Percentiles rank a stretch among this genome's conserved stretches.
Evolutionary conservation across 768 basidiomycete genomes (phyloP).

Genomic region (Pleurotus salmoneostramineus): DNA sequence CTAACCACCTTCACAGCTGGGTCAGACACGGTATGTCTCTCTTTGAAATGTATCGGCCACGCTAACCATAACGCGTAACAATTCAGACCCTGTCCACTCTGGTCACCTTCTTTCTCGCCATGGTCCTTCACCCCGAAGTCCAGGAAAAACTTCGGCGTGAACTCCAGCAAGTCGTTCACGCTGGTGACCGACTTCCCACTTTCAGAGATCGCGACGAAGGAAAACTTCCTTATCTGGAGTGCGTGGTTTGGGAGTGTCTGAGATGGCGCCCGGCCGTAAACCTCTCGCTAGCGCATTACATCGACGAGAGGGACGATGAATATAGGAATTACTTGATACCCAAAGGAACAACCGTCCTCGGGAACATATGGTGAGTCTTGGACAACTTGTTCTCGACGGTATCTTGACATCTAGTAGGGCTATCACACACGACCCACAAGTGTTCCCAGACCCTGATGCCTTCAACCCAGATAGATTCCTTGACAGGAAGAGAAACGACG

Average conservation of each 20-base stretch:
- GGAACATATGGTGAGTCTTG: neutral
- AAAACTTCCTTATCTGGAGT: slow-evolving; percentile 17
- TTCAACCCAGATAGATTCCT: slow-evolving; percentile 12
- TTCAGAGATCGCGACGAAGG: slow-evolving; percentile 17
- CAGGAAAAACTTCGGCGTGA: slow-evolving; percentile 23
- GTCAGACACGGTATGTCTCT: slow-evolving; percentile 14
- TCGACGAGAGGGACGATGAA: slow-evolving; percentile 16
- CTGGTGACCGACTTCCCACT: slow-evolving; percentile 20
- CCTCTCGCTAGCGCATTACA: slow-evolving; percentile 12
- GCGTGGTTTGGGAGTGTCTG: slow-evolving; percentile 14
- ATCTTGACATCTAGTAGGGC: slow-evolving; percentile 8
- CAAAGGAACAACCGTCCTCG: slow-evolving; percentile 15
- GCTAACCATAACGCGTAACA: neutral
- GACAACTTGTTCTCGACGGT: neutral
- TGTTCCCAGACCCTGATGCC: slow-evolving; percentile 9
- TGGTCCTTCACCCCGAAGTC: slow-evolving; percentile 14
- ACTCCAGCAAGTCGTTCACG: slow-evolving; percentile 19
- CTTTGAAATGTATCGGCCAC: neutral
- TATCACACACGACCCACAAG: slow-evolving; percentile 9
- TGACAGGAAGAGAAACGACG: slow-evolving; percentile 7
- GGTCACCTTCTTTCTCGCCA: slow-evolving; percentile 14
- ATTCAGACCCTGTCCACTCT: slow-evolving; percentile 15
- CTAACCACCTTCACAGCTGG: slow-evolving; percentile 4
- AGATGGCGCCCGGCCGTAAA: slow-evolving; percentile 16
- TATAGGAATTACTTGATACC: slow-evolving; percentile 28